Conservation (phyloP, 1,139 yeast genomes). For the Sporopachydermia cereana region DNA sequence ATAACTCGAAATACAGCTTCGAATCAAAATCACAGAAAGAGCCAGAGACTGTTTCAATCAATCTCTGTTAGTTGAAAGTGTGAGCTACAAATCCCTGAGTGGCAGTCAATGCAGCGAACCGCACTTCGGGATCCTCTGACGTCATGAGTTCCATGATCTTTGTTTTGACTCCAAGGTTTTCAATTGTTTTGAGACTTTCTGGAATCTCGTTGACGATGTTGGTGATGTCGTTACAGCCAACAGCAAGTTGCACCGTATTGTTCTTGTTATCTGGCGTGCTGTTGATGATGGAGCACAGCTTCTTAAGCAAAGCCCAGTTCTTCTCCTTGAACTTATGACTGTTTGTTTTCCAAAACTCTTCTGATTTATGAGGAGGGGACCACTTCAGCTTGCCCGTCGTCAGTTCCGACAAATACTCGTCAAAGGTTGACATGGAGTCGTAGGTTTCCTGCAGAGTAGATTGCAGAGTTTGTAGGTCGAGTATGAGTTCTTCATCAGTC, state of each 20-base stretch:
- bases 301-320: slow-evolving; percentile 60
- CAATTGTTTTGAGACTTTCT: slow-evolving; percentile 37
- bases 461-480: slow-evolving; percentile 50
- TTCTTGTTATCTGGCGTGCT: slow-evolving; percentile 14
- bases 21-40: background rate
- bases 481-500: slow-evolving; percentile 85
- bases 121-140: slow-evolving; percentile 74
- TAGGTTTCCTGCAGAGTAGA: slow-evolving; percentile 60
- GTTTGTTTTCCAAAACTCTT: slow-evolving; percentile 85
- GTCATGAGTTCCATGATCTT: slow-evolving; percentile 80
- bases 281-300: slow-evolving; percentile 29
- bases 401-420: slow-evolving; percentile 80
- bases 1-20: background rate
- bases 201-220: slow-evolving; percentile 57
- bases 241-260: slow-evolving; percentile 30
- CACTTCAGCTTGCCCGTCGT: slow-evolving; percentile 68
- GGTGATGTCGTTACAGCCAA: slow-evolving; percentile 66
- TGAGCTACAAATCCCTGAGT: slow-evolving; percentile 88
- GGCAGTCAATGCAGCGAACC: slow-evolving; percentile 89
- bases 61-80: slow-evolving; percentile 26
- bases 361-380: slow-evolving; percentile 88
- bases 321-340: slow-evolving; percentile 63
- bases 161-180: slow-evolving; percentile 47
- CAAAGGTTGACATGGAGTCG: slow-evolving; percentile 77
- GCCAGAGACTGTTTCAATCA: background rate